Evolutionary conservation across 2,329 filamentous ascomycete genomes (phyloP), one percentile per base, ranked within the genome.

Genomic region (Magnaporthiopsis incrustans): DNA sequence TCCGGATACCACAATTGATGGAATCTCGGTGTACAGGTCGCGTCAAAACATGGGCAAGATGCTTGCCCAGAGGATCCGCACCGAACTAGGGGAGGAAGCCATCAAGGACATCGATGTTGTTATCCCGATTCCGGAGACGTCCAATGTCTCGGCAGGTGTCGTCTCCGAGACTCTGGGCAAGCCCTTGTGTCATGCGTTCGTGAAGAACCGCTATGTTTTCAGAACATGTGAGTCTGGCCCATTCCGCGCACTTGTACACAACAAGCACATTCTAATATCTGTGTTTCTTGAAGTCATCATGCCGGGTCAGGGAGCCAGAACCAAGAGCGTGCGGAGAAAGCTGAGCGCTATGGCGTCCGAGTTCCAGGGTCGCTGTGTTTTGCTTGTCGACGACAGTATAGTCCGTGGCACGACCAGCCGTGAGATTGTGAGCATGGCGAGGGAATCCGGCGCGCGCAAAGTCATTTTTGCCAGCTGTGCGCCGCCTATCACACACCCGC

Each of bases 191-290:
- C 89, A 91, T 72, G 92, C 88, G 2, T 94, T 96, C 70, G 88
- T 96, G 68, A 96, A 95, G 82, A 96, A 96, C 76, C 84, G 91
- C 63, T 96, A 96, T 74, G 89, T 96, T 66, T 92, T 91, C 81
- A 85, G 91, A 61, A 96, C 91, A 0, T 95, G 94, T 74, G 94
- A 92, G 73, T 89, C 64, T 53, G 44, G 44, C 1, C 7, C 44
- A 53, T 11, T 4, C 3, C 22, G 44, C 22, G 61, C 66, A 91
- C 30, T 33, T 30, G n/a, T 6, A 35, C 15, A 0, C 2, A 93
- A 92, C 74, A 83, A 90, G 63, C 94, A 94, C 73, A 89, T 94
- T 67, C 91, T 90, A 80, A 84, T 90, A 61, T 94, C 2, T 25
- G 10, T 53, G 14, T n/a, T 53, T 10, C 22, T 58, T 22, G 32